These are phyloP conservation scores for Senecio squalidus DNA, from an alignment of 140 eudicot species.

Conservation along the genomic window DNA sequence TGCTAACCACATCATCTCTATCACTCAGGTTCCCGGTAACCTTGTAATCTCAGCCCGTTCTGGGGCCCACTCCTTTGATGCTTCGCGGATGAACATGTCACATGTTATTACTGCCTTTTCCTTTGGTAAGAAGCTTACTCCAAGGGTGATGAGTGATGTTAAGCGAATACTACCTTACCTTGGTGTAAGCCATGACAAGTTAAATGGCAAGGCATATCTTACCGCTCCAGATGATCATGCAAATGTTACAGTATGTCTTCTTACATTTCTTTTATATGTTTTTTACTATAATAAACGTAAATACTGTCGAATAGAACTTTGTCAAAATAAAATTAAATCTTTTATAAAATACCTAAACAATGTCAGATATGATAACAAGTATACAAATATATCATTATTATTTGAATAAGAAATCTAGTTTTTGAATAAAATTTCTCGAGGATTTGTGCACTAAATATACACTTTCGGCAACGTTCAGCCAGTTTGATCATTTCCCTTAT, in stretches of 20 bases:
- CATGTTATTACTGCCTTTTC: conserved; percentile 64
- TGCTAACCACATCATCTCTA: conserved; percentile 12
- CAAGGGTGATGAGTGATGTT: conserved; percentile 65
- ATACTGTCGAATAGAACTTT: too few relatives aligned
- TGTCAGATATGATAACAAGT: too few relatives aligned
- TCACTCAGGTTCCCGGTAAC: conserved; percentile 89
- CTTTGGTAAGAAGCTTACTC: conserved; percentile 69
- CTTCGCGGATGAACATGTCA: conserved; percentile 87
- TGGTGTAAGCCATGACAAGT: conserved; percentile 69
- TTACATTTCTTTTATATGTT: not conserved
- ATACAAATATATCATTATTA: too few relatives aligned
- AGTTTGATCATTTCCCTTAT: not conserved
- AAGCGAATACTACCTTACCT: conserved; percentile 64
- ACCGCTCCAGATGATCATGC: conserved; percentile 56
- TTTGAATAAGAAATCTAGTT: not conserved
- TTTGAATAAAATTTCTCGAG: not conserved
- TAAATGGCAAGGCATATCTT: conserved; percentile 57
- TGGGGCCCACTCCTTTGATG: conserved; percentile 87
- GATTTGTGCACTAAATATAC: not conserved
- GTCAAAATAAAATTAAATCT: too few relatives aligned
- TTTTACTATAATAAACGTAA: too few relatives aligned
- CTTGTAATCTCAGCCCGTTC: conserved; percentile 90
- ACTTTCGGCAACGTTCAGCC: not conserved
- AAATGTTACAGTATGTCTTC: conserved; percentile 73
- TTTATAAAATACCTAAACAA: too few relatives aligned